Evolutionary conservation across 345 rosid species (phyloP).

Genomic region (Noccaea bulbosa): DNA sequence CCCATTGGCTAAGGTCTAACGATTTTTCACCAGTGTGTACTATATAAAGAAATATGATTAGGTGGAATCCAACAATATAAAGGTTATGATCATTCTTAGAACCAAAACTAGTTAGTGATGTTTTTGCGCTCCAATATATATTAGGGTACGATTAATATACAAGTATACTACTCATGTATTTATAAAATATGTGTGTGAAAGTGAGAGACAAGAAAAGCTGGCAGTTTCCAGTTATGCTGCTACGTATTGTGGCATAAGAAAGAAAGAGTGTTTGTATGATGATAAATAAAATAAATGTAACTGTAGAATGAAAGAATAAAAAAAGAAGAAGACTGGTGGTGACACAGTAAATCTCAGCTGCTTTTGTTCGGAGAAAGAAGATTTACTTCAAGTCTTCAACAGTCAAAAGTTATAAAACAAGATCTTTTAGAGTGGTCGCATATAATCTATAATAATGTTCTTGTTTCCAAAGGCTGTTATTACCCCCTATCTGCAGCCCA

Average conservation of each 20-base stretch:
- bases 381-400: slow-evolving; percentile 36
- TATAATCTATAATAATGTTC: slow-evolving; percentile 14
- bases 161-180: neutral
- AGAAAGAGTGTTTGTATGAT: slow-evolving; percentile 25
- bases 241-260: slow-evolving; percentile 31
- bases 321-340: slow-evolving; percentile 20
- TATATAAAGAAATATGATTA: too few relatives aligned
- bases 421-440: slow-evolving; percentile 35
- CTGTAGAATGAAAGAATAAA: slow-evolving; percentile 22
- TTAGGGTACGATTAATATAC: too few relatives aligned
- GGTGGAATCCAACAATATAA: too few relatives aligned
- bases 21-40: neutral
- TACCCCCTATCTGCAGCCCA: slow-evolving; percentile 27
- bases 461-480: slow-evolving; percentile 37
- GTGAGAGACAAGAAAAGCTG: slow-evolving; percentile 39
- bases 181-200: neutral
- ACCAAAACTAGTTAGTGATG: too few relatives aligned
- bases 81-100: too few relatives aligned
- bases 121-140: neutral
- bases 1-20: neutral
- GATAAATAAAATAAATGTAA: slow-evolving; percentile 17
- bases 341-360: slow-evolving; percentile 37
- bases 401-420: slow-evolving; percentile 33
- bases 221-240: slow-evolving; percentile 29
- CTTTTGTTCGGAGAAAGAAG: slow-evolving; percentile 18